Percentiles rank a stretch among this genome's conserved stretches.
phyloP scores from a whole-genome alignment of 495 filamentous ascomycete genomes.

The Astrothelium macrocarpum region DNA sequence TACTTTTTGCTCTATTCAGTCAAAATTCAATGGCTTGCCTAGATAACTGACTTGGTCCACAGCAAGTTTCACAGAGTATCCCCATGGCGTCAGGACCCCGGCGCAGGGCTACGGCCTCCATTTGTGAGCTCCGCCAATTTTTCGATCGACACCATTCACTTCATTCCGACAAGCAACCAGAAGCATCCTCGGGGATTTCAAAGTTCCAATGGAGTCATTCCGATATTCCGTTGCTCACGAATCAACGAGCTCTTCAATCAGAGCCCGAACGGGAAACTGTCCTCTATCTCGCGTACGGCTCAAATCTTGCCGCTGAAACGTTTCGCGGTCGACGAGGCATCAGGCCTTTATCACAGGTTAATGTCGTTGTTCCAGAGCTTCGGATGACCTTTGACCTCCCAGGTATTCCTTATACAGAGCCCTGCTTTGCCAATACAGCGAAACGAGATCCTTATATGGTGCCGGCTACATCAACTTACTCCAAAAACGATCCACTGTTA shows the following conservation, averaged over 20 bases:
- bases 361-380: constrained; percentile 70
- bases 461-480: neutral
- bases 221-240: neutral
- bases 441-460: constrained; percentile 38
- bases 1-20: too few species aligned
- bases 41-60: neutral
- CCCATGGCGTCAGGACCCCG: neutral
- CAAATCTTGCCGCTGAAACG: constrained; percentile 67
- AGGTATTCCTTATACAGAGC: constrained; percentile 77
- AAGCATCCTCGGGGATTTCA: neutral
- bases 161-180: neutral
- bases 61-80: neutral
- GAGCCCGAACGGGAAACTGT: constrained; percentile 42
- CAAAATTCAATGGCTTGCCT: too few species aligned
- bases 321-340: constrained; percentile 71
- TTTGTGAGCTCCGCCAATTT: neutral
- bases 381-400: constrained; percentile 75
- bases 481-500: neutral
- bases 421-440: constrained; percentile 80
- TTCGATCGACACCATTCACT: neutral
- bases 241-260: neutral
- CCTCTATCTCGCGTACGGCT: constrained; percentile 91
- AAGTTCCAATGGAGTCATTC: neutral
- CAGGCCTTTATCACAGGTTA: constrained; percentile 63
- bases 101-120: neutral